phyloP scores from a whole-genome alignment of 1,284 basidiomycete genomes.

The Bjerkandera adusta region DNA sequence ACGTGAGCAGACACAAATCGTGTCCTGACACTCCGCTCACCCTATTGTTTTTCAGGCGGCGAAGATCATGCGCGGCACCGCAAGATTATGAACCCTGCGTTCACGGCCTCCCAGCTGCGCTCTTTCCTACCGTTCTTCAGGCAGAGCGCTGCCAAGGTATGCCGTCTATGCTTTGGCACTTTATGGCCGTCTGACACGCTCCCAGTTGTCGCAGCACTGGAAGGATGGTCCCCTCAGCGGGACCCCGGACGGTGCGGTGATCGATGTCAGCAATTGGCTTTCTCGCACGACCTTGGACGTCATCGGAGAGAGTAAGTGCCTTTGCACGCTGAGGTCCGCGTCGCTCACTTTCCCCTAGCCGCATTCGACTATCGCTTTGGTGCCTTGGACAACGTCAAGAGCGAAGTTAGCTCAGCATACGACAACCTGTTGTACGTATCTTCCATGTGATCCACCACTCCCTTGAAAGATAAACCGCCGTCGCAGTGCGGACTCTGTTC shows the following conservation, averaged over 20 bases:
- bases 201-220: slow-evolving; percentile 16
- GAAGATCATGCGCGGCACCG: slow-evolving; percentile 25
- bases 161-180: not conserved
- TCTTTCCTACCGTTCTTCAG: slow-evolving; percentile 24
- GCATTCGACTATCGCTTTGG: slow-evolving; percentile 30
- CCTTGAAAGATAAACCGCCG: not conserved
- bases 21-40: not conserved
- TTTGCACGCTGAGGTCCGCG: not conserved
- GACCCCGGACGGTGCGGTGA: not conserved
- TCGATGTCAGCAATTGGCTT: slow-evolving; percentile 10
- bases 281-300: slow-evolving; percentile 12
- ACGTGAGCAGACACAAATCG: slow-evolving; percentile 13
- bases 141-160: slow-evolving; percentile 12
- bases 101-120: slow-evolving; percentile 23
- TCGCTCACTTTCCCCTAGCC: slow-evolving; percentile 1
- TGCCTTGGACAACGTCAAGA: slow-evolving; percentile 25
- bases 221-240: slow-evolving; percentile 13
- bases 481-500: not conserved
- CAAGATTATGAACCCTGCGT: slow-evolving; percentile 30
- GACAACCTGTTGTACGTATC: slow-evolving; percentile 27
- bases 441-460: not conserved
- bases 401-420: slow-evolving; percentile 23
- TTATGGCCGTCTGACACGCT: not conserved
- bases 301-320: slow-evolving; percentile 11
- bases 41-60: not conserved